phyloP scores from a whole-genome alignment of 371 early-diverging fungal species.

The Lichtheimia corymbifera region DNA sequence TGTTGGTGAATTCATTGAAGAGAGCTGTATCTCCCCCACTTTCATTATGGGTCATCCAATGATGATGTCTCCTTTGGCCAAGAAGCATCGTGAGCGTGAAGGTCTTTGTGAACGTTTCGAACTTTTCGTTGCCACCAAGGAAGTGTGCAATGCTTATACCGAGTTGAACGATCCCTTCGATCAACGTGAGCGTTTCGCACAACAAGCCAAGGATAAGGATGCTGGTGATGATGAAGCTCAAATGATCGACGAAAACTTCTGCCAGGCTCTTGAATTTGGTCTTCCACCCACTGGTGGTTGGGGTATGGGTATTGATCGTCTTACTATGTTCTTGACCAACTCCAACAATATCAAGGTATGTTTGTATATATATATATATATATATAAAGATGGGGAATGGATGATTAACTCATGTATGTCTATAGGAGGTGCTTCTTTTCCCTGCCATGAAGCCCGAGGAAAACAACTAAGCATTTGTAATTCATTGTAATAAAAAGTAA shows the following conservation, averaged over 20 bases:
- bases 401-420: slow-evolving; percentile 5
- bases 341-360: slow-evolving; percentile 90
- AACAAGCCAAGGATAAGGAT: slow-evolving; percentile 96
- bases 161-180: slow-evolving; percentile 99
- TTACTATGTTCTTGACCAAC: slow-evolving; percentile 99
- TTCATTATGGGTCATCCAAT: slow-evolving; percentile 98
- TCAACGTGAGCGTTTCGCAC: slow-evolving; percentile 96
- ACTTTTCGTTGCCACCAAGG: slow-evolving; percentile 99
- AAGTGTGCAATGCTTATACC: slow-evolving; percentile 98
- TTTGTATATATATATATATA: slow-evolving; percentile 4
- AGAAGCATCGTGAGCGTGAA: slow-evolving; percentile 90
- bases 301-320: slow-evolving; percentile 99
- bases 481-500: slow-evolving; percentile 6
- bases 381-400: background rate
- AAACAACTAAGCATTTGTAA: slow-evolving; percentile 28
- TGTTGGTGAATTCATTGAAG: slow-evolving; percentile 97
- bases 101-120: slow-evolving; percentile 99
- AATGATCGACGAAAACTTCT: slow-evolving; percentile 98
- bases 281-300: slow-evolving; percentile 99
- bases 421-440: slow-evolving; percentile 96
- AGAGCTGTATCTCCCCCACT: slow-evolving; percentile 94
- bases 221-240: slow-evolving; percentile 99
- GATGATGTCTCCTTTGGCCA: slow-evolving; percentile 99
- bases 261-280: slow-evolving; percentile 97
- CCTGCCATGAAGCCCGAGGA: slow-evolving; percentile 89